A percentile compares a stretch with the other conserved stretches of the same genome.
Conservation (phyloP, 768 basidiomycete species). For the Punctularia strigosozonata region DNA sequence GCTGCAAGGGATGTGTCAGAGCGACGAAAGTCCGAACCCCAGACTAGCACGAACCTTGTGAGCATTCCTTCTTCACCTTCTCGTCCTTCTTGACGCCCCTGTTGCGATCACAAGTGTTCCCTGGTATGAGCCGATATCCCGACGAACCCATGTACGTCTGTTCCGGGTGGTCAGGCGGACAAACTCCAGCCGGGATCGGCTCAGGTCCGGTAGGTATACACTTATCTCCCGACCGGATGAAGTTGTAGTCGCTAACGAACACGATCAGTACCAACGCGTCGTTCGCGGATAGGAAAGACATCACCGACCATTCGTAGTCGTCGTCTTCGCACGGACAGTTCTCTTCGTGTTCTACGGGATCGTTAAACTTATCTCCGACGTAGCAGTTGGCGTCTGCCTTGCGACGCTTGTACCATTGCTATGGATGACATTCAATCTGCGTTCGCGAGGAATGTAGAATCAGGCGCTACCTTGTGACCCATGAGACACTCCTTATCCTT, state of each 20-base stretch:
- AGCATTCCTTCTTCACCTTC: conserved; percentile 62
- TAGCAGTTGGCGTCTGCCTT: conserved; percentile 80
- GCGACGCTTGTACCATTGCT: conserved; percentile 93
- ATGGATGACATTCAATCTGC: conserved; percentile 2
- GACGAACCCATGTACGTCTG: conserved; percentile 78
- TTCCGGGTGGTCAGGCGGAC: conserved; percentile 33
- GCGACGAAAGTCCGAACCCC: background rate
- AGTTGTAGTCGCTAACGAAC: conserved; percentile 74
- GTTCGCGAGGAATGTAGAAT: no score
- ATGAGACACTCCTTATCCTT: conserved; percentile 70
- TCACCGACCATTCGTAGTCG: conserved; percentile 84
- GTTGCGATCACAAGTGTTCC: conserved; percentile 67
- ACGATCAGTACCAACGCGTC: background rate
- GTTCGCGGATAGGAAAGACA: background rate
- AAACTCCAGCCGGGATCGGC: conserved; percentile 68
- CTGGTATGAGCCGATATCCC: conserved; percentile 87
- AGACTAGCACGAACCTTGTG: conserved; percentile 37
- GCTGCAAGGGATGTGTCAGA: conserved; percentile 29
- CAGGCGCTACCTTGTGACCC: conserved; percentile 73
- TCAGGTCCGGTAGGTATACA: conserved; percentile 87
- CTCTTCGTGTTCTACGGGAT: conserved; percentile 78
- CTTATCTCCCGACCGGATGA: conserved; percentile 53
- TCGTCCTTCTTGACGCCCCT: conserved; percentile 59
- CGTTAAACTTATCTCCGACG: conserved; percentile 80
- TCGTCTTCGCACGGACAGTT: conserved; percentile 72